Evolutionary conservation across 2,329 filamentous ascomycete genomes (phyloP).

Genomic region (Pseudocercospora fijiensis): DNA sequence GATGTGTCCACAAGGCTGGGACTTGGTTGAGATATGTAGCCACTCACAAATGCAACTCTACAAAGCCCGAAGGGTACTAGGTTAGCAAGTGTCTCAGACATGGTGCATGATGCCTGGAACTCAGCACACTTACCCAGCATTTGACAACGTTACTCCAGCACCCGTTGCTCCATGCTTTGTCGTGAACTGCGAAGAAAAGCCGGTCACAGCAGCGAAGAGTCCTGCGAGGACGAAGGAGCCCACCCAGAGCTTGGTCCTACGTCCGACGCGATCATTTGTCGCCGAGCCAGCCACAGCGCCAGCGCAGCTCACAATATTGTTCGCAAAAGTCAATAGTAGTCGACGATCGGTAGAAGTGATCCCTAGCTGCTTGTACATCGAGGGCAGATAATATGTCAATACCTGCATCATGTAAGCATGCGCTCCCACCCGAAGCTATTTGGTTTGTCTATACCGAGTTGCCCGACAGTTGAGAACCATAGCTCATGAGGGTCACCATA

Average conservation of each 20-base stretch:
- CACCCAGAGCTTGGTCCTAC: slow-evolving; percentile 13
- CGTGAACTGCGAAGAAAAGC: slow-evolving; percentile 15
- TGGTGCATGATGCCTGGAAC: no score
- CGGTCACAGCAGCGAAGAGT: slow-evolving; percentile 13
- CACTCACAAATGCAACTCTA: slow-evolving; percentile 14
- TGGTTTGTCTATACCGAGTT: slow-evolving; percentile 6
- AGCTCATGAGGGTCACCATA: slow-evolving; percentile 15
- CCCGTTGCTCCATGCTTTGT: slow-evolving; percentile 7
- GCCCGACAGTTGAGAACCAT: slow-evolving; percentile 13
- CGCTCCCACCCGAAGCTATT: no score
- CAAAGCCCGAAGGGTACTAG: no score
- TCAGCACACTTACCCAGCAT: no score
- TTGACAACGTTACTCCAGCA: slow-evolving; percentile 10
- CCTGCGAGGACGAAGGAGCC: slow-evolving; percentile 13
- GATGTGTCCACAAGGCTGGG: neutral
- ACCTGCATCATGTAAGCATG: neutral
- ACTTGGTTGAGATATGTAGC: no score
- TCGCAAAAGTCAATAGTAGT: slow-evolving; percentile 13
- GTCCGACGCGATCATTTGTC: slow-evolving; percentile 13
- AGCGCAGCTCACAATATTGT: slow-evolving; percentile 17
- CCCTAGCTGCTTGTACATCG: slow-evolving; percentile 15
- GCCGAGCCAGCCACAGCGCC: slow-evolving; percentile 15
- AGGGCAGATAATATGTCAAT: slow-evolving; percentile 14
- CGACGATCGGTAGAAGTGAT: slow-evolving; percentile 13
- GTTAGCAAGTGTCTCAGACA: no score